phyloP scores from a whole-genome alignment of 345 rosid species.

The Iberis pinnata region DNA sequence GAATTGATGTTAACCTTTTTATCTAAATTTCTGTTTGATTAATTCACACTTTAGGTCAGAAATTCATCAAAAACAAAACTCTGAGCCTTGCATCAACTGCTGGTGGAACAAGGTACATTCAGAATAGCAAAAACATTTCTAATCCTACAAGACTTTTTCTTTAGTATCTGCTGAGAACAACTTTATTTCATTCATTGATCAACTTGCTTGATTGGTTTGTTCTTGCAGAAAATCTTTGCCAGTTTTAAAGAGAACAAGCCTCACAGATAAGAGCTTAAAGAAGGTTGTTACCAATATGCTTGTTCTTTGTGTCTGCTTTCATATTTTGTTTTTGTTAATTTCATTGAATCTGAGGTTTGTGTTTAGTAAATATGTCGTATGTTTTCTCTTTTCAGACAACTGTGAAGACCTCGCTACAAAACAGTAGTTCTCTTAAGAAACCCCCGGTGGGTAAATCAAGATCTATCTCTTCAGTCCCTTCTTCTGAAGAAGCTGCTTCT shows the following conservation, averaged over 20 bases:
- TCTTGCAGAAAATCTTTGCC: constrained; percentile 29
- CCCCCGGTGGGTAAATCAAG: constrained; percentile 27
- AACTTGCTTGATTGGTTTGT: constrained; percentile 13
- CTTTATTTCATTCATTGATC: constrained; percentile 2
- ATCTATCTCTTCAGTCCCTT: constrained; percentile 29
- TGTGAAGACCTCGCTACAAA: constrained; percentile 24
- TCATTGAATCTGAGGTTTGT: constrained; percentile 6
- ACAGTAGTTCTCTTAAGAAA: constrained; percentile 30
- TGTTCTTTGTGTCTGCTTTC: background rate
- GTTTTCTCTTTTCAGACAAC: constrained; percentile 23
- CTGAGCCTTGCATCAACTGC: constrained; percentile 30
- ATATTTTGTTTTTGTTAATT: constrained; percentile 8
- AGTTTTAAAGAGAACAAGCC: constrained; percentile 26
- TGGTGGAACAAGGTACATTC: constrained; percentile 41
- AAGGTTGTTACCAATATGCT: constrained; percentile 22
- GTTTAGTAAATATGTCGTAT: constrained; percentile 9
- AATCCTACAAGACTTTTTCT: background rate
- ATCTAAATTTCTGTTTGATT: constrained; percentile 23
- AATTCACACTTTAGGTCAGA: constrained; percentile 25
- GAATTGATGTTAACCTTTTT: constrained; percentile 23
- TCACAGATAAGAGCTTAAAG: constrained; percentile 15
- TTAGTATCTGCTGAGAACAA: constrained; percentile 11
- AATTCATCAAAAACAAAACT: constrained; percentile 32
- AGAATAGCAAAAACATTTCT: background rate
- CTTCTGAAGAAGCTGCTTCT: constrained; percentile 30